Conservation (phyloP, 257 asterid genomes). For the Petrea volubilis region DNA sequence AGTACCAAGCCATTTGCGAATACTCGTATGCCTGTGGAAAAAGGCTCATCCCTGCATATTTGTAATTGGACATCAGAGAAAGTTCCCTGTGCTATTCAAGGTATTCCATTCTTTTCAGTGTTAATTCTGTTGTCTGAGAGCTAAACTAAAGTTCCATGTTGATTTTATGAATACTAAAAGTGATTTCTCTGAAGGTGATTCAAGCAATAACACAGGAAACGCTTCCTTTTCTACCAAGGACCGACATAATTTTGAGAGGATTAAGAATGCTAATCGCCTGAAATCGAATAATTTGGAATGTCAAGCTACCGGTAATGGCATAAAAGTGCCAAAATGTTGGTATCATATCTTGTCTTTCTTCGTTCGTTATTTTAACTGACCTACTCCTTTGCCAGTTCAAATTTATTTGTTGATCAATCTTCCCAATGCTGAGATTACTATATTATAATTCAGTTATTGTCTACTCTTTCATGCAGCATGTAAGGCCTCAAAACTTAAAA, state of each 20-base stretch:
- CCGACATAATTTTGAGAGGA: slow-evolving; percentile 33
- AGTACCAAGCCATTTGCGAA: slow-evolving; percentile 22
- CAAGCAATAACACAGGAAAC: slow-evolving; percentile 29
- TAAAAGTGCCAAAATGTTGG: slow-evolving; percentile 56
- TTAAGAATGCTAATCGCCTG: slow-evolving; percentile 31
- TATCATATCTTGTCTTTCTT: slow-evolving; percentile 18
- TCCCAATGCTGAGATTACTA: slow-evolving; percentile 3
- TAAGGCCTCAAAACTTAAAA: slow-evolving; percentile 51
- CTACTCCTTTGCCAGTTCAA: slow-evolving; percentile 11
- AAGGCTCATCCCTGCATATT: slow-evolving; percentile 33
- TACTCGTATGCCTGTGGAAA: slow-evolving; percentile 31
- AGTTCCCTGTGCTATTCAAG: slow-evolving; percentile 44
- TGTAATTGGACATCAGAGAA: slow-evolving; percentile 34
- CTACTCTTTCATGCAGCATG: slow-evolving; percentile 43
- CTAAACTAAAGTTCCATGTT: neutral
- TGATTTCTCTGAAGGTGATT: slow-evolving; percentile 41
- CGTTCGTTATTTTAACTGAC: slow-evolving; percentile 1
- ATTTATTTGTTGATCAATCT: neutral
- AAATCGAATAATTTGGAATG: slow-evolving; percentile 32
- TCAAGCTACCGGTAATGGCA: slow-evolving; percentile 28
- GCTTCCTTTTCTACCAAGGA: slow-evolving; percentile 28
- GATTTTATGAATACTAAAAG: neutral
- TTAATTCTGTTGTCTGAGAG: slow-evolving; percentile 14
- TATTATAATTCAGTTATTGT: slow-evolving; percentile 21
- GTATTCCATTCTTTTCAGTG: slow-evolving; percentile 36